Conservation (phyloP, 371 early-diverging fungal species). For the Lichtheimia corymbifera region DNA sequence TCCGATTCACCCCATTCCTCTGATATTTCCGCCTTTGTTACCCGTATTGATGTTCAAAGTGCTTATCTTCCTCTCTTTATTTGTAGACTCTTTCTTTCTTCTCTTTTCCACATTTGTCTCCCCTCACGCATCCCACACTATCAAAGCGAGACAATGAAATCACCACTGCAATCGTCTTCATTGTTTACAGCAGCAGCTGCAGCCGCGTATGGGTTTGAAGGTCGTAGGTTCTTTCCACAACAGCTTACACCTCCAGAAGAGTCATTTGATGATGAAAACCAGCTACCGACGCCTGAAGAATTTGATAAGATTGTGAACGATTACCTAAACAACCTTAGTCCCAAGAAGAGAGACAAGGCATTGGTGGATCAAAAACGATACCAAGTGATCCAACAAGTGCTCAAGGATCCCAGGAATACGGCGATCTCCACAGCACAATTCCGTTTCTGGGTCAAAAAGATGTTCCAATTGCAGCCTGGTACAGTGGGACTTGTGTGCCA, state of each 20-base stretch:
- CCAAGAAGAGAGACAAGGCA: slow-evolving; percentile 66
- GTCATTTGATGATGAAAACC: slow-evolving; percentile 29
- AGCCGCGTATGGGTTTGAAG: slow-evolving; percentile 11
- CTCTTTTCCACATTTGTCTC: slow-evolving; percentile 4
- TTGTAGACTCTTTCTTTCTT: slow-evolving; percentile 6
- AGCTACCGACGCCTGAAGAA: slow-evolving; percentile 36
- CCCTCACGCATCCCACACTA: neutral
- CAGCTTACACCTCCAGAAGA: slow-evolving; percentile 1
- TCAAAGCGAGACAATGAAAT: slow-evolving; percentile 5
- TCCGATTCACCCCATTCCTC: slow-evolving; percentile 15
- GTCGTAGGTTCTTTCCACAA: slow-evolving; percentile 12
- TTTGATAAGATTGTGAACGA: slow-evolving; percentile 50
- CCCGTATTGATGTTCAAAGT: slow-evolving; percentile 4
- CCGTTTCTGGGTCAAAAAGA: slow-evolving; percentile 69
- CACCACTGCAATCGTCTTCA: slow-evolving; percentile 9
- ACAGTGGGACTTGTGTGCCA: slow-evolving; percentile 53
- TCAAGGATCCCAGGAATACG: slow-evolving; percentile 64
- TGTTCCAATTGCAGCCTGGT: slow-evolving; percentile 53
- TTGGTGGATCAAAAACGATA: slow-evolving; percentile 57
- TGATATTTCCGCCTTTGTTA: slow-evolving; percentile 10
- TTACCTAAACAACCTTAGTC: slow-evolving; percentile 54
- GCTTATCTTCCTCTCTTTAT: slow-evolving; percentile 8
- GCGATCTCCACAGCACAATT: slow-evolving; percentile 68
- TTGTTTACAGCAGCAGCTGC: slow-evolving; percentile 1
- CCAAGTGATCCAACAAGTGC: slow-evolving; percentile 54